Evolutionary conservation across 208 protist species (phyloP), one percentile per base, ranked within the genome.

Genomic region (Porcisia deanei): DNA sequence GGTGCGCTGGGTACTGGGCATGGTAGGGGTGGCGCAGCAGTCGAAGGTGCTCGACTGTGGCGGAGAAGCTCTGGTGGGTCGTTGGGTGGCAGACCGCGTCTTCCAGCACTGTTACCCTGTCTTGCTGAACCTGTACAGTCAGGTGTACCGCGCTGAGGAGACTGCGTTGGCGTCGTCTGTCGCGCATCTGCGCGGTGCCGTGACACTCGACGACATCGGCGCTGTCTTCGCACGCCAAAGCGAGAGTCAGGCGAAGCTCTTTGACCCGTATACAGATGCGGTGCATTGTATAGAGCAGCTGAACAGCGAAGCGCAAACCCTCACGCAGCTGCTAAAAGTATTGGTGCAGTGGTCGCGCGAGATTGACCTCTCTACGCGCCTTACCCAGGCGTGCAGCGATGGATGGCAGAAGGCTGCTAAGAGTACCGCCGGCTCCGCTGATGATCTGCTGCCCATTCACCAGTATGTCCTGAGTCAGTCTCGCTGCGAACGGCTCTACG

Each of bases 401-500:
- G 76, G 75, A 10, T 73, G 75, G 5, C 69, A 47, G 12, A 47
- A 43, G 30, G 3, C 37, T 47, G 45, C 54, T 2, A 43, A 20
- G 6, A 57, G 43, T 20, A 73, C 82, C 20, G 77, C 65, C 18
- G 90, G 87, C 67, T 95, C 90, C 12, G 87, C 91, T 0, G 93
- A 97, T 81, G 93, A 97, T 65, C 84, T 97, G 63, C 78, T 97
- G 59, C 93, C 93, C 43, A 97, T 97, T 67, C 86, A 97, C 66
- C 89, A 94, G 74, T 97, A 94, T 81, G 87, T 96, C 5, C 81
- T 97, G 16, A 88, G 87, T 45, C 88, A 91, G 54, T 84, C 87
- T 47, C 81, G 66, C 54, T 73, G 90, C 58, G 54, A 45, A 1
- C 71, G 86, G 64, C 73, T 95, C 53, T 92, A 88, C 76, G 87